These are phyloP conservation scores for Forsythia viridissima DNA, from an alignment of 257 asterid species.

Conservation along the genomic window DNA sequence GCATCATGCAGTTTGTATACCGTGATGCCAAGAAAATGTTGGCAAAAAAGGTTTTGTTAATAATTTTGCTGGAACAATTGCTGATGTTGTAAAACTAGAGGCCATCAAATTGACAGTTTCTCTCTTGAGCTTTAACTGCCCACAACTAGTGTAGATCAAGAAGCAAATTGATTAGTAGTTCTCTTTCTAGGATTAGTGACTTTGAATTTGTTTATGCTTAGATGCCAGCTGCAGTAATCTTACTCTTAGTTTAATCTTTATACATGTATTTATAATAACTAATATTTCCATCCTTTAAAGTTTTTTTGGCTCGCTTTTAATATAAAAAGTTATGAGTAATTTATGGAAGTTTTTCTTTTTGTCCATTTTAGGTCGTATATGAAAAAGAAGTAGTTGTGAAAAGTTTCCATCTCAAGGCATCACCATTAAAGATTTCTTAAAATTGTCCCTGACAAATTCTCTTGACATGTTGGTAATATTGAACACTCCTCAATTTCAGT, in stretches of 20 bases:
- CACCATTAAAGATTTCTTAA: constrained; percentile 66
- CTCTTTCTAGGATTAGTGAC: neutral
- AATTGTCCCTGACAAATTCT: constrained; percentile 51
- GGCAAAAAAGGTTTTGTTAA: constrained; percentile 27
- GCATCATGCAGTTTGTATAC: constrained; percentile 23
- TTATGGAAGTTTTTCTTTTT: too few relatives aligned
- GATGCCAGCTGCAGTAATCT: constrained; percentile 2
- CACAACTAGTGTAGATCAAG: constrained; percentile 52
- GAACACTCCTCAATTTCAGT: constrained; percentile 7
- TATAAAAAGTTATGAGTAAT: too few relatives aligned
- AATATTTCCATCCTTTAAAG: neutral
- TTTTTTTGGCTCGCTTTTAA: too few relatives aligned
- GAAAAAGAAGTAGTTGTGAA: constrained; percentile 50
- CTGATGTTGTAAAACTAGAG: constrained; percentile 54
- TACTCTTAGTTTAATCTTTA: neutral
- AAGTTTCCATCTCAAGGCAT: constrained; percentile 37
- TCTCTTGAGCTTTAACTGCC: constrained; percentile 78
- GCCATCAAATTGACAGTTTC: constrained; percentile 52
- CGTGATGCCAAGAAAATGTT: constrained; percentile 38
- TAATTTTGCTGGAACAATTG: constrained; percentile 52
- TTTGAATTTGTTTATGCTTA: constrained; percentile 1
- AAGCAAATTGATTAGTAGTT: neutral
- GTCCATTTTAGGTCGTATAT: constrained; percentile 51
- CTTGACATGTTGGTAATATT: constrained; percentile 67
- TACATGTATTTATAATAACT: neutral